Evolutionary conservation across 305 asterid genomes (phyloP).

Genomic region (Solanum chacoense): DNA sequence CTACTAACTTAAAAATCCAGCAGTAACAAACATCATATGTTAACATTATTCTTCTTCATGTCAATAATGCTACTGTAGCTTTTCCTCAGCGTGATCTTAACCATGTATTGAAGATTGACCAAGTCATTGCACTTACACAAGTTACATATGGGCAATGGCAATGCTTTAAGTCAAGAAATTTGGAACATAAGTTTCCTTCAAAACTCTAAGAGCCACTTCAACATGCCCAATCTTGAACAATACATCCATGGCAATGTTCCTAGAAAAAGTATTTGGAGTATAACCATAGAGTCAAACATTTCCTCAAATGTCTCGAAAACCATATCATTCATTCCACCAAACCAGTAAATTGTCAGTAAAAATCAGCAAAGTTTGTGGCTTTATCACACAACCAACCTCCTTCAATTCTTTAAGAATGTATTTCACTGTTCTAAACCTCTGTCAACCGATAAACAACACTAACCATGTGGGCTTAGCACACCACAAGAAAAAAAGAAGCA

Average conservation of each 20-base stretch:
- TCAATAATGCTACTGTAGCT: not conserved
- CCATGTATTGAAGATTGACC: slow-evolving; percentile 24
- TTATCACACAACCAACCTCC: slow-evolving; percentile 32
- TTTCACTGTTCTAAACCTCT: slow-evolving; percentile 29
- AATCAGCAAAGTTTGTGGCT: slow-evolving; percentile 49
- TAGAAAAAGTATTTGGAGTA: slow-evolving; percentile 37
- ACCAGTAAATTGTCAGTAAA: slow-evolving; percentile 54
- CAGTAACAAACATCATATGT: not conserved
- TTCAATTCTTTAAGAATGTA: slow-evolving; percentile 32
- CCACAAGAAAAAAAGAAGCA: slow-evolving; percentile 35
- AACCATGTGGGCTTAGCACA: slow-evolving; percentile 49
- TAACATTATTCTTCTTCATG: not conserved
- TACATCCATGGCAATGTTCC: slow-evolving; percentile 52
- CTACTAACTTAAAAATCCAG: not conserved
- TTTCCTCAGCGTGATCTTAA: slow-evolving; percentile 26
- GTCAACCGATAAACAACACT: slow-evolving; percentile 40
- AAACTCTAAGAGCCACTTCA: slow-evolving; percentile 33
- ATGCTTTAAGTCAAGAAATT: slow-evolving; percentile 59
- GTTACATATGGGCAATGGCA: slow-evolving; percentile 30
- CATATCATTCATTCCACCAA: slow-evolving; percentile 43
- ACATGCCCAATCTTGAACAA: slow-evolving; percentile 36
- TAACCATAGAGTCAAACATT: slow-evolving; percentile 31
- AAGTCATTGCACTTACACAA: slow-evolving; percentile 47
- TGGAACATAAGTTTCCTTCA: slow-evolving; percentile 31
- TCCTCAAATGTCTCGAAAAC: slow-evolving; percentile 36